Conservation (phyloP, 345 rosid species). For the Hirschfeldia incana region DNA sequence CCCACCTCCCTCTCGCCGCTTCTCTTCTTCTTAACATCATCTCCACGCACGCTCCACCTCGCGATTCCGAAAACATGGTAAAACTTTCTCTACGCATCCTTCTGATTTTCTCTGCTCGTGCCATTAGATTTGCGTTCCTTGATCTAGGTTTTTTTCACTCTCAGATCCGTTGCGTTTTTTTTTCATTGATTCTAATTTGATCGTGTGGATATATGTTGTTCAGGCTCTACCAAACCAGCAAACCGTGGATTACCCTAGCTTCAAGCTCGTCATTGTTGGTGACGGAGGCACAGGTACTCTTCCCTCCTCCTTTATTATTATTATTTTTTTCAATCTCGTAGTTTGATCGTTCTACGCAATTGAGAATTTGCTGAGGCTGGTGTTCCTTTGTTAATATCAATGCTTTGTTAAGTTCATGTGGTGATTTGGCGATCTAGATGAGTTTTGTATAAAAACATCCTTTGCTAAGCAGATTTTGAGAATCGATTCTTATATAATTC, state of each 20-base stretch:
- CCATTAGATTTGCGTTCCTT: neutral
- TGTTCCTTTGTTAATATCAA: neutral
- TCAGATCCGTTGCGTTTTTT: neutral
- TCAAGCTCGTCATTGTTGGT: constrained; percentile 95
- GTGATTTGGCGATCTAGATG: neutral
- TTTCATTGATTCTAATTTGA: neutral
- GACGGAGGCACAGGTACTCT: constrained; percentile 85
- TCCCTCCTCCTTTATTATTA: neutral
- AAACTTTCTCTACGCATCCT: neutral
- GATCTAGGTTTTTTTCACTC: neutral
- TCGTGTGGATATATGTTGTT: neutral
- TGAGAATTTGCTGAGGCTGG: neutral
- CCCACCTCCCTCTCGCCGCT: constrained; percentile 18
- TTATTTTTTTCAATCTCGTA: too few relatives aligned
- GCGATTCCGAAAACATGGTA: constrained; percentile 25
- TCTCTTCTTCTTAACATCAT: neutral
- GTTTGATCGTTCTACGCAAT: neutral
- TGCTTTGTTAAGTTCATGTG: neutral
- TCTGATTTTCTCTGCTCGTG: neutral
- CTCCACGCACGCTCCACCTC: neutral
- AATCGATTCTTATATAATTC: neutral
- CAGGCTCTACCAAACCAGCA: constrained; percentile 79
- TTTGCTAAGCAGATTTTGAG: too few relatives aligned
- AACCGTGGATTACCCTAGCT: constrained; percentile 69
- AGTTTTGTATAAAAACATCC: too few relatives aligned